A percentile compares a stretch with the other conserved stretches of the same genome.
phyloP scores from a whole-genome alignment of 108 stramenopile species.

The Stephanodiscus minutulus region DNA sequence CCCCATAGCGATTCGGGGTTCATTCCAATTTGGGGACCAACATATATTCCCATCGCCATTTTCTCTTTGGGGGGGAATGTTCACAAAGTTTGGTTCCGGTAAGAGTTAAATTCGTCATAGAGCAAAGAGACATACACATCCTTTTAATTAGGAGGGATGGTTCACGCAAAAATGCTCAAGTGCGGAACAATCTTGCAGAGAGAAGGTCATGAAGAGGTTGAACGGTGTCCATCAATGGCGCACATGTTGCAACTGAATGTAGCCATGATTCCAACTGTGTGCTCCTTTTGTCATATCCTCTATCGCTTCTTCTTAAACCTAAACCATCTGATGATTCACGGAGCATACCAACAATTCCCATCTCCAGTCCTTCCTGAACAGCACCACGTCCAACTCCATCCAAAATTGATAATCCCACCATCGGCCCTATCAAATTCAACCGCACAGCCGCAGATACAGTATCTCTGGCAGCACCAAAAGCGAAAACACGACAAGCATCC shows the following conservation, averaged over 20 bases:
- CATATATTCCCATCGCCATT: no score
- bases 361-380: slow-evolving; percentile 55
- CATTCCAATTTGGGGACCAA: no score
- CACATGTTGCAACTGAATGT: slow-evolving; percentile 44
- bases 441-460: slow-evolving; percentile 82
- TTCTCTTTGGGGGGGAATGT: no score
- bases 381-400: slow-evolving; percentile 51
- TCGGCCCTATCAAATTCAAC: slow-evolving; percentile 75
- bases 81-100: no score
- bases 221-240: slow-evolving; percentile 68
- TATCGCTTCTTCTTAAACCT: not conserved
- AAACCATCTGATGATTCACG: slow-evolving; percentile 11
- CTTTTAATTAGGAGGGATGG: not conserved
- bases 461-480: slow-evolving; percentile 77
- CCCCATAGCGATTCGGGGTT: no score
- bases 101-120: not conserved
- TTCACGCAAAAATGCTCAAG: slow-evolving; percentile 15
- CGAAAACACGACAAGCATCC: slow-evolving; percentile 61
- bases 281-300: slow-evolving; percentile 13
- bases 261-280: slow-evolving; percentile 31
- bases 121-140: not conserved
- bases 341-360: slow-evolving; percentile 26
- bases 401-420: slow-evolving; percentile 62
- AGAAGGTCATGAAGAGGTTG: slow-evolving; percentile 80
- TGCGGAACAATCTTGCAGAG: slow-evolving; percentile 73